These are phyloP conservation scores for Talaromyces sp. DNA, from an alignment of 2,329 filamentous ascomycete genomes.

Conservation along the genomic window DNA sequence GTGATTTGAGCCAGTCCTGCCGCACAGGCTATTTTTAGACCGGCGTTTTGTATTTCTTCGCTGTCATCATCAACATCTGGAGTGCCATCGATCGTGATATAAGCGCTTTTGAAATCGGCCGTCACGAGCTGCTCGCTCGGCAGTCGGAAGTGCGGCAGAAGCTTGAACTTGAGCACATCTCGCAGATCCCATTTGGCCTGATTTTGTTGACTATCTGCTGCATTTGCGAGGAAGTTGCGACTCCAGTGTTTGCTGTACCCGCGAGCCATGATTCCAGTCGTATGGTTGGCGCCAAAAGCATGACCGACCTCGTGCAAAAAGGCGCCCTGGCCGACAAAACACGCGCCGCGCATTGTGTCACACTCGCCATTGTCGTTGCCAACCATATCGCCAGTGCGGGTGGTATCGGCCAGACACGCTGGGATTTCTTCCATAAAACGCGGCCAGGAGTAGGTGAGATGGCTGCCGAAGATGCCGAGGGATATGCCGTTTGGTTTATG, in stretches of 20 bases:
- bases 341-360: slow-evolving; percentile 42
- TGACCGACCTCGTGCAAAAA: slow-evolving; percentile 35
- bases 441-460: slow-evolving; percentile 21
- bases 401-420: slow-evolving; percentile 27
- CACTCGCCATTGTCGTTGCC: slow-evolving; percentile 43
- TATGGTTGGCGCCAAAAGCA: slow-evolving; percentile 31
- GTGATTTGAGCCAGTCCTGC: background rate
- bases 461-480: slow-evolving; percentile 20
- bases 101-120: slow-evolving; percentile 13
- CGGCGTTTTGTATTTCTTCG: background rate
- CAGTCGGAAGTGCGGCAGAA: slow-evolving; percentile 19
- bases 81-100: background rate
- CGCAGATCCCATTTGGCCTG: slow-evolving; percentile 28
- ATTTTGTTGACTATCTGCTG: slow-evolving; percentile 19
- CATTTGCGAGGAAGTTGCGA: slow-evolving; percentile 34
- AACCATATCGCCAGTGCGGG: slow-evolving; percentile 33
- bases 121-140: slow-evolving; percentile 20
- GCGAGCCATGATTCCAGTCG: slow-evolving; percentile 31
- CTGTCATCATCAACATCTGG: background rate
- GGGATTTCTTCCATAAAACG: slow-evolving; percentile 20
- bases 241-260: slow-evolving; percentile 42
- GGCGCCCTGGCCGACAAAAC: slow-evolving; percentile 37
- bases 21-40: background rate
- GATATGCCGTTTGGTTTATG: slow-evolving; percentile 17
- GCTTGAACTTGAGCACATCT: slow-evolving; percentile 21